Base-by-base conservation (phyloP, 2,329 filamentous ascomycete genomes). In the Acrodontium crateriforme region DNA sequence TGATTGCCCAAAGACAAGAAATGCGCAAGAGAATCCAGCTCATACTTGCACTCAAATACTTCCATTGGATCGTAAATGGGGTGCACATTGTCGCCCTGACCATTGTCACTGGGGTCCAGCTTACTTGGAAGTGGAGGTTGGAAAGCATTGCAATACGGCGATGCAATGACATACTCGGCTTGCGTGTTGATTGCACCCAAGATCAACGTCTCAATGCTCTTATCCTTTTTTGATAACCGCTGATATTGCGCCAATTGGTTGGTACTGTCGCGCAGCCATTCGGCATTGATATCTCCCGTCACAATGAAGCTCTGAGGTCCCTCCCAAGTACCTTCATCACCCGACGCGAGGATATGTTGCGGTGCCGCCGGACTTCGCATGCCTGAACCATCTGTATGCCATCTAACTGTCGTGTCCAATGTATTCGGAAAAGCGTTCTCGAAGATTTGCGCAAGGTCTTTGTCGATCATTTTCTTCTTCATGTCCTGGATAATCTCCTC, bases 21-120 rank as follows among this genome's bases (percentile, higher is more conserved):
- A 49, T 91, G 78, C 0, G 85, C 89, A 1, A 98, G 65, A 6
- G 85, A 94, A 57, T 98, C 89, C 13, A 98, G 73, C 60, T 98
- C 89, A 56, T 95, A 98, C 58, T 98, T 98, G 70, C 89, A 98
- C 56, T 98, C 89, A 40, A 94, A 98, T 3, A 98, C 89, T 26
- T 75, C 70, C 0, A 66, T 71, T 0, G 78, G 78, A 47, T 95
- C 84, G 49, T 92, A 95, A 1, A 66, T 64, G 1, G 89, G 89
- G 44, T 93, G 83, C 0, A 98, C 89, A 6, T 52, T 56, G 47
- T 98, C 89, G 12, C 77, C 69, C 50, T 93, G 81, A 3, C 81
- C 81, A 46, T 87, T 93, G 43, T 70, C 67, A 10, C 74, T 76
- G 5, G 77, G 62, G 3, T 65, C 58, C 1, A 95, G 64, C 10